A percentile compares a stretch with the other conserved stretches of the same genome.
These are phyloP conservation scores for Paratinospora sagittata DNA, from an alignment of 164 flowering plant species.

Conservation along the genomic window DNA sequence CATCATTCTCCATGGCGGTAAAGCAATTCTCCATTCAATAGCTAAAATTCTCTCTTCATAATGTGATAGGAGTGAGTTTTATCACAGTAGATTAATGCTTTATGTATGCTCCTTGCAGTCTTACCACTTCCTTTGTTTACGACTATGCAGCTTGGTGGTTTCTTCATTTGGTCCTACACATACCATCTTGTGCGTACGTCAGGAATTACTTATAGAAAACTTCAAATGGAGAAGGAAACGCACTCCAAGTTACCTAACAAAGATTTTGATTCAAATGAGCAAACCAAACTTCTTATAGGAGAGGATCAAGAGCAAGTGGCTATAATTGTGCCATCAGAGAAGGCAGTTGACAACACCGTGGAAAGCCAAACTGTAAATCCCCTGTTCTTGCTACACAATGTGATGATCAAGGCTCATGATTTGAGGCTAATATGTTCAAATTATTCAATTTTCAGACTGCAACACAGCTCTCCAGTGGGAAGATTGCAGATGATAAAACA, in stretches of 20 bases:
- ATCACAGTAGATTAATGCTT: too few species aligned
- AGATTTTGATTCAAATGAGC: slow-evolving; percentile 36
- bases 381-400: background rate
- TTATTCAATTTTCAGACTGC: slow-evolving; percentile 16
- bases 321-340: slow-evolving; percentile 19
- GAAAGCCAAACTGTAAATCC: slow-evolving; percentile 36
- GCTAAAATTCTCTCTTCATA: too few species aligned
- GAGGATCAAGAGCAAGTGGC: slow-evolving; percentile 2
- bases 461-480: background rate
- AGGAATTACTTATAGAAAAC: slow-evolving; percentile 25
- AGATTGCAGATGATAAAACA: slow-evolving; percentile 6
- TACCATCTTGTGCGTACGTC: slow-evolving; percentile 59
- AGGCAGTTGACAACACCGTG: slow-evolving; percentile 22
- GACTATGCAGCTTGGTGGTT: slow-evolving; percentile 70
- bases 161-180: slow-evolving; percentile 88
- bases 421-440: background rate
- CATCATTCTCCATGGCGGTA: slow-evolving; percentile 97
- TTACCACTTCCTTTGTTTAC: too few species aligned
- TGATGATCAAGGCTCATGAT: background rate
- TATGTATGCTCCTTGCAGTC: too few species aligned
- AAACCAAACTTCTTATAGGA: slow-evolving; percentile 46
- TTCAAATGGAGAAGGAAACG: slow-evolving; percentile 23
- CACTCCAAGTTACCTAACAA: slow-evolving; percentile 37
- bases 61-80: too few species aligned
- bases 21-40: too few species aligned